A percentile compares a stretch with the other conserved stretches of the same genome.
Evolutionary conservation across 768 basidiomycete species (phyloP).

Genomic region (Russula ochroleuca): DNA sequence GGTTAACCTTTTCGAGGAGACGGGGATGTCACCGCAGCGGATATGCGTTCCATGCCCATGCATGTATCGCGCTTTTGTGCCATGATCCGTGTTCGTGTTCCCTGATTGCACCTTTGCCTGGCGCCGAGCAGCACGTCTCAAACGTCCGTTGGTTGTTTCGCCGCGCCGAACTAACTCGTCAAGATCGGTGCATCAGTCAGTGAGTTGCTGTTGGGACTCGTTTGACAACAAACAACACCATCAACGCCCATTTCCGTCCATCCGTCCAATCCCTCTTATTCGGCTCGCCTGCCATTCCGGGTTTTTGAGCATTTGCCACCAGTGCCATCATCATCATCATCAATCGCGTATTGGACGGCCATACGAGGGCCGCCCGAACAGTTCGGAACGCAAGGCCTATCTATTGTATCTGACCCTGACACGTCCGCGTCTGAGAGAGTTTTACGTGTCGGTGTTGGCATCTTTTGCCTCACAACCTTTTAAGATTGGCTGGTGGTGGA

Average conservation of each 20-base stretch:
- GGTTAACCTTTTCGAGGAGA: slow-evolving; percentile 5
- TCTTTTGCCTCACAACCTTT: slow-evolving; percentile 15
- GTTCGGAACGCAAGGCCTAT: slow-evolving; percentile 14
- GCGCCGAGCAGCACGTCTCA: background rate
- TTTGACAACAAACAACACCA: background rate
- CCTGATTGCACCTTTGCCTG: background rate
- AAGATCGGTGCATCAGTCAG: slow-evolving; percentile 2
- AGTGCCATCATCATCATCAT: background rate
- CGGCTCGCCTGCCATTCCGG: background rate
- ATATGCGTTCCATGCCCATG: background rate
- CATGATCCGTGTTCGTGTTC: slow-evolving; percentile 1
- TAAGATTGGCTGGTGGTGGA: slow-evolving; percentile 6
- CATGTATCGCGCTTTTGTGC: background rate
- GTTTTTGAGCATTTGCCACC: background rate
- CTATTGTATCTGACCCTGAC: slow-evolving; percentile 11
- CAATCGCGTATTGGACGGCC: background rate
- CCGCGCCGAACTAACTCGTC: background rate
- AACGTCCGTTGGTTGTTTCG: no score
- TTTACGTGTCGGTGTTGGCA: slow-evolving; percentile 11
- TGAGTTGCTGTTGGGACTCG: background rate
- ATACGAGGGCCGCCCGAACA: slow-evolving; percentile 7
- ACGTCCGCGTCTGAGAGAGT: background rate
- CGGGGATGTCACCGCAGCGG: slow-evolving; percentile 7
- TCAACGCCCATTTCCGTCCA: background rate
- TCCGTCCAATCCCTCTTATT: background rate